Evolutionary conservation across 495 filamentous ascomycete species (phyloP).

Genomic region (Neurospora sp.): DNA sequence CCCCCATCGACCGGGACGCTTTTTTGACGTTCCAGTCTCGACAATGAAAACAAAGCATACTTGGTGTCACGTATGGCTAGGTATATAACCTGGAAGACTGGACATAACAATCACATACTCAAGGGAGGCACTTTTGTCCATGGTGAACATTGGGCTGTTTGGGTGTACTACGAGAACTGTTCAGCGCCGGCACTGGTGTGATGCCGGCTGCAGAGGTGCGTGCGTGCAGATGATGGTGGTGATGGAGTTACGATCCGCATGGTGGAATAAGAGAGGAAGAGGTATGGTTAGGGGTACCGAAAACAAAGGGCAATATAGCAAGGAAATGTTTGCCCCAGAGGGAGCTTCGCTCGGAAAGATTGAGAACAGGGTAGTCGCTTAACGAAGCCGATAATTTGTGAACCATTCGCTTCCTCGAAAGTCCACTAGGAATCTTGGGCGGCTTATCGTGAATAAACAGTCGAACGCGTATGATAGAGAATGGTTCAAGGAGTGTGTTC

Average conservation of each 20-base stretch:
- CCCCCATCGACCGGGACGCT: background rate
- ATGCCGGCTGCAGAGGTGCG: background rate
- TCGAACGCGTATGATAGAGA: background rate
- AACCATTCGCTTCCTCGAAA: too few species aligned
- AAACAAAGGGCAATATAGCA: background rate
- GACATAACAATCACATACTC: background rate
- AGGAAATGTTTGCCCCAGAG: background rate
- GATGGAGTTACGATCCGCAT: background rate
- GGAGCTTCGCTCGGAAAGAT: background rate
- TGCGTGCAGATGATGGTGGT: background rate
- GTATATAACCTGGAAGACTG: background rate
- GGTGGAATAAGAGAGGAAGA: background rate
- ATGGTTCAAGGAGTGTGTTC: too few species aligned
- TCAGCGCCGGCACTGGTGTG: too few species aligned
- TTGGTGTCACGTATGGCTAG: rapidly evolving
- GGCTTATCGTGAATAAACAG: background rate
- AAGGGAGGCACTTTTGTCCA: background rate
- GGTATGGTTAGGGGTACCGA: too few species aligned
- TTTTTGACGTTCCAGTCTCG: too few species aligned
- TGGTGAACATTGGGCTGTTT: background rate
- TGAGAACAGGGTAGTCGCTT: background rate
- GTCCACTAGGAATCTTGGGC: background rate
- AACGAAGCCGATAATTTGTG: background rate
- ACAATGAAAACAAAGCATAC: too few species aligned
- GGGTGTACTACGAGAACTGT: background rate